Base-by-base conservation (phyloP, 2,329 filamentous ascomycete genomes). In the Fusarium coicis region DNA sequence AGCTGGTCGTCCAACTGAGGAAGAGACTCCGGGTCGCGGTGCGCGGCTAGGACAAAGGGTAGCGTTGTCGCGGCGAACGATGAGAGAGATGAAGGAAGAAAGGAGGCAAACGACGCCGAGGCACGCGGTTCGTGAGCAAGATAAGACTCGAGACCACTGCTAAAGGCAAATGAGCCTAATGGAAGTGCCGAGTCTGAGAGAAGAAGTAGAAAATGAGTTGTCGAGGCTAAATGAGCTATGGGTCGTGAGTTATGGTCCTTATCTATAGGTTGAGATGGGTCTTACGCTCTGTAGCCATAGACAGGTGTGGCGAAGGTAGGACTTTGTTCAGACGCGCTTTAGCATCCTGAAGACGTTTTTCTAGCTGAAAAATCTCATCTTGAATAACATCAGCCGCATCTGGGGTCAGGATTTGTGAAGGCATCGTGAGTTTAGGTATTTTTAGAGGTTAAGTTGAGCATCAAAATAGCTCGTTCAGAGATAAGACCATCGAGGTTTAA, bases 131-230 rank as follows among this genome's bases (percentile, higher is more conserved):
- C 85, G 84, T 96, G 93, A 7, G 92, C 91, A 23, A 95, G 89
- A 81, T 92, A 96, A 44, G 93, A 96, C 83, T 96, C 93, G 21
- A 96, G 88, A 7, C 93, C 93, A 75, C 90, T 93, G 84, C 91
- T 93, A 84, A 96, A 96, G 77, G 93, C 93, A 83, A 96, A 96
- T n/a, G 93, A 94, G 64, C 93, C 93, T 1, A 96, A 87, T 2
- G 93, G 93, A 5, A 96, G 89, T 19, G 93, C 93, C 3, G 93
- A 95, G 84, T 96, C 93, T 53, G 93, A 90, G 54, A 96, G 90
- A 7, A 96, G 87, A 37, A 96, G 89, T 42, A 95, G 88, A 73
- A 92, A 91, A 81, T 96, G 93, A 37, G 78, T 78, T 12, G 80
- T 66, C 23, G 74, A 61, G 14, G 76, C 66, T 15, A 68, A 65